A percentile compares a stretch with the other conserved stretches of the same genome.
Conservation (phyloP, 768 basidiomycete genomes). For the Exidia glandulosa region DNA sequence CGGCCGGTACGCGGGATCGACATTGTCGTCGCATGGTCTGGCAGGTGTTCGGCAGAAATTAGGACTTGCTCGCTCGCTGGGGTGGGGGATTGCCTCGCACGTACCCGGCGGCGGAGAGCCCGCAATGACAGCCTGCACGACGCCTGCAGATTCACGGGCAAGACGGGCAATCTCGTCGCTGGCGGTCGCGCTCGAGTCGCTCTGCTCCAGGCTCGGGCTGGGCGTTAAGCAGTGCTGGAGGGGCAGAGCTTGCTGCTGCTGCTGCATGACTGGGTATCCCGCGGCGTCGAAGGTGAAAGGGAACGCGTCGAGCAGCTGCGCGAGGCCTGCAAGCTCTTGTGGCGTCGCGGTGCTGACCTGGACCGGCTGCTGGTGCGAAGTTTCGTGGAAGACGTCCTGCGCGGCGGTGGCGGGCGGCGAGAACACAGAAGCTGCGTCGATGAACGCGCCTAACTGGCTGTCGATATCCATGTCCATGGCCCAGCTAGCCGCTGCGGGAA, state of each 20-base stretch:
- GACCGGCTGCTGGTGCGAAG: background rate
- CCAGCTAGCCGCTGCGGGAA: background rate
- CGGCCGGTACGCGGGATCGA: background rate
- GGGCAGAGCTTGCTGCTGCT: background rate
- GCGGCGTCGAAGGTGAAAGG: background rate
- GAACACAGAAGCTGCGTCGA: background rate
- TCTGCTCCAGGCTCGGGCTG: background rate
- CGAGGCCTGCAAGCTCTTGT: background rate
- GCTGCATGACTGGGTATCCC: background rate
- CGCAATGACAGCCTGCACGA: background rate
- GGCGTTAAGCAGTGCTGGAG: background rate
- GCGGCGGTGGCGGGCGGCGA: background rate
- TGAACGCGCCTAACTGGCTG: background rate
- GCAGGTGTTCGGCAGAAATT: no score
- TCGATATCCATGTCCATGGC: background rate
- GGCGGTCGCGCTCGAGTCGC: background rate
- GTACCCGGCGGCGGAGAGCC: background rate
- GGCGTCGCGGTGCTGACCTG: background rate
- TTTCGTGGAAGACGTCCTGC: background rate
- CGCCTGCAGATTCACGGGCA: conserved; percentile 2
- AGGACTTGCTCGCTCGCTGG: no score
- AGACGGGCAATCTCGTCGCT: conserved; percentile 7
- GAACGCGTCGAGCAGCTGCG: background rate
- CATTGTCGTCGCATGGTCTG: background rate
- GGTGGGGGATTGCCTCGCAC: background rate